Conservation (phyloP, 768 basidiomycete species). For the Suillus decipiens region DNA sequence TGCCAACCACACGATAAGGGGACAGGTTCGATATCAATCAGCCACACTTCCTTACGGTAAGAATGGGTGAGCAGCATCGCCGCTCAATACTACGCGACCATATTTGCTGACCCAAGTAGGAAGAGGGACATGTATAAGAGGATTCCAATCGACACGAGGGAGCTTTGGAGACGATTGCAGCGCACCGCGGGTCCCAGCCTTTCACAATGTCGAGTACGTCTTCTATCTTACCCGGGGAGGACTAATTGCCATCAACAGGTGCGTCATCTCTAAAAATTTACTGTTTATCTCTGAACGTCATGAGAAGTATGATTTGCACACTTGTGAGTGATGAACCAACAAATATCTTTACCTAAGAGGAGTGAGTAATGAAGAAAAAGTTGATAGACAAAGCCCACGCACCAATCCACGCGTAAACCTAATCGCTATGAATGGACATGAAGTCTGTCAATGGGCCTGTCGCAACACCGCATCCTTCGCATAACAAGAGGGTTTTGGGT, state of each 20-base stretch:
- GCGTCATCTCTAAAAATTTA: conserved; percentile 17
- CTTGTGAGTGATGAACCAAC: conserved; percentile 26
- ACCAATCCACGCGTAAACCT: conserved; percentile 24
- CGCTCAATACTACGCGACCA: conserved; percentile 27
- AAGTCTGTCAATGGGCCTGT: conserved; percentile 21
- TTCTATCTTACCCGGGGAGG: conserved; percentile 23
- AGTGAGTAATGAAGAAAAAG: background rate
- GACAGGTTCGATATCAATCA: background rate
- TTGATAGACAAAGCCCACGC: background rate
- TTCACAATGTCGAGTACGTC: conserved; percentile 25
- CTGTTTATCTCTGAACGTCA: background rate
- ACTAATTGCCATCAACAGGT: conserved; percentile 24
- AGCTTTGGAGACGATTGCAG: conserved; percentile 25
- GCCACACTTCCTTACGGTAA: conserved; percentile 22
- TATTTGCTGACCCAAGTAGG: conserved; percentile 37
- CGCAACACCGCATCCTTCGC: conserved; percentile 22
- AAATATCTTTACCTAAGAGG: conserved; percentile 18
- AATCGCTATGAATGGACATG: conserved; percentile 16
- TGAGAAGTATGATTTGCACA: conserved; percentile 3
- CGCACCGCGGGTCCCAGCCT: conserved; percentile 27
- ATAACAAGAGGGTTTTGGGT: conserved; percentile 23
- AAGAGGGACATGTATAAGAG: conserved; percentile 38
- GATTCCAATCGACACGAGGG: conserved; percentile 40
- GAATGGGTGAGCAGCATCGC: conserved; percentile 33
- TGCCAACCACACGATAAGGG: conserved; percentile 9